Conservation (phyloP, 192 early-diverging fungal genomes). For the Coemansia sp. region DNA sequence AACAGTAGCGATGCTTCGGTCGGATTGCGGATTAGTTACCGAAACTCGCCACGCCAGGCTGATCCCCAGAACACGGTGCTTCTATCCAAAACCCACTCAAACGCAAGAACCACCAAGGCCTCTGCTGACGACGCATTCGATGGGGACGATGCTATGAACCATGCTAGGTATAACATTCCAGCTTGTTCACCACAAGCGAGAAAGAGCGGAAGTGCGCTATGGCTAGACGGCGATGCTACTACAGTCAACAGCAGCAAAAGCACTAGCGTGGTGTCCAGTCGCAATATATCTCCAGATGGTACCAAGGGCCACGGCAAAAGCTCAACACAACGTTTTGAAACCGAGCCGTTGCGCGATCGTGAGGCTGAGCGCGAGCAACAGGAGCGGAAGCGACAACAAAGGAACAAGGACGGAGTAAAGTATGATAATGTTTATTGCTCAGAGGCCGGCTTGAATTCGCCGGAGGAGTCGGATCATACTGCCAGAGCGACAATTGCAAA, state of each 20-base stretch:
- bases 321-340: constrained; percentile 42
- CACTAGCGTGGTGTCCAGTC: constrained; percentile 29
- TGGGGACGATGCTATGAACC: constrained; percentile 13
- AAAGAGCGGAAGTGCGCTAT: not conserved
- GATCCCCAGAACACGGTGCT: not conserved
- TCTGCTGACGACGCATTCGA: constrained; percentile 47
- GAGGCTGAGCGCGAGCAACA: constrained; percentile 52
- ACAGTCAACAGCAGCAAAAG: constrained; percentile 19
- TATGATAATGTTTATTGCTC: not conserved
- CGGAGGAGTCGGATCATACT: not conserved
- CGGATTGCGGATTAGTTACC: not conserved
- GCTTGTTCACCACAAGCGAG: not conserved
- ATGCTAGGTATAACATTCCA: constrained; percentile 33
- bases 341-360: constrained; percentile 50
- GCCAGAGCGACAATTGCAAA: constrained; percentile 10
- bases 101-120: not conserved
- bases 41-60: not conserved
- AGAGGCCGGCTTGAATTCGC: not conserved
- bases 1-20: constrained; percentile 48
- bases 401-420: not conserved
- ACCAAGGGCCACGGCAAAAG: constrained; percentile 18
- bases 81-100: not conserved
- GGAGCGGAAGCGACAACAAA: constrained; percentile 5
- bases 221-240: not conserved
- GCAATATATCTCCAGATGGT: constrained; percentile 36